Base-by-base conservation (phyloP, 495 filamentous ascomycete genomes). In the Evernia prunastri region DNA sequence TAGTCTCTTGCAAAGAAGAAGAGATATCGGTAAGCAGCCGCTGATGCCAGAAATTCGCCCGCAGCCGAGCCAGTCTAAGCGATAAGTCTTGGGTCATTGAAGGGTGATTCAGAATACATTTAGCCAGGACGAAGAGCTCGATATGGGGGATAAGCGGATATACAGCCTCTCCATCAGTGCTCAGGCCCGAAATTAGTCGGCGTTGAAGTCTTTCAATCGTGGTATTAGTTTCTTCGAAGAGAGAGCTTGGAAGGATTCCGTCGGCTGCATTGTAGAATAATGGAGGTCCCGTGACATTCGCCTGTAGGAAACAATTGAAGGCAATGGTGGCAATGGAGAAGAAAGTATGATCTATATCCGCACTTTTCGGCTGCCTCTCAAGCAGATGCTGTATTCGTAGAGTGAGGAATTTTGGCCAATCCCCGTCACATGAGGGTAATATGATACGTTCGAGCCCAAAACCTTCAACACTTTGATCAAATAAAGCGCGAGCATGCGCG, bases 221-320 rank as follows among this genome's bases (percentile, higher is more conserved):
- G 17, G 3, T 13, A 13, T 27, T 49, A 4, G 36, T 51, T 15
- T 25, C 37, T 40, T 58, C 56, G 25, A 60, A 37, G 70, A 63
- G 35, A 67, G 64, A 31, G 18, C 37, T 65, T 10, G 86, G 84
- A 25, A 93, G 74, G n/a, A 91, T 76, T 0, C 75, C 57, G 10
- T 80, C 72, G 4, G 79, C 75, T 10, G 84, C 75, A 49, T 71
- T 72, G 71, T 85, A 89, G 0, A 76, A 70, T n/a, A 90, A 76
- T 1, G 86, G 85, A 29, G 92, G 95, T 0, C 94, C 94, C 18
- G 94, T 97, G 59, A 97, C 89, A 73, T 91, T 97, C 1, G 86
- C 86, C 68, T 97, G 94, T 27, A 97, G 73, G 73, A 97, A 97
- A n/a, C 85, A 83, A 69, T 89, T 82, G 27, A 97, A 78, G 0